Evolutionary conservation across 2,329 filamentous ascomycete genomes (phyloP), one percentile per base, ranked within the genome.

Genomic region (Exophiala aquamarina): DNA sequence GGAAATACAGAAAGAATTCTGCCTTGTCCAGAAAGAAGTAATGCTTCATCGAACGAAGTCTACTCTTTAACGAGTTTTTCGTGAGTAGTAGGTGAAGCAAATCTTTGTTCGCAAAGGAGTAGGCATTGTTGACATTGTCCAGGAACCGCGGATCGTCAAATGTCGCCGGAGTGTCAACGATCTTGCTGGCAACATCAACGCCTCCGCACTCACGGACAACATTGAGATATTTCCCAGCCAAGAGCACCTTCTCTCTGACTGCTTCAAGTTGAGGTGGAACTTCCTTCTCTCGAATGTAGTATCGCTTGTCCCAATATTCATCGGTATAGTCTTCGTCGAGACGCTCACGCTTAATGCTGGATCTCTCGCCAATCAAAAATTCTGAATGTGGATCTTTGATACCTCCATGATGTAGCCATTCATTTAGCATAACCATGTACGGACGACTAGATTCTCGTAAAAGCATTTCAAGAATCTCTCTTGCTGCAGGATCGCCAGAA

Each of bases 11-110:
- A 68, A 98, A 97, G 73, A 95, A 98, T 66, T 98, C 93, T 26
- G 93, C 96, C 7, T 91, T 87, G 60, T 97, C 92, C 53, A 98
- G 83, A 75, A 98, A 98, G 74, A 97, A 98, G 72, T 98, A 98
- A 69, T 98, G 93, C 66, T 98, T 98, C 31, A 98, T 75, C 11
- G 92, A 97, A 36, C 86, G 83, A 47, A 98, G 77, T 29, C 93
- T 82, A 20, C 88, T 86, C 1, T 92, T 91, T 4, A 98, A 79
- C 10, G 88, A 88, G 64, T 98, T 93, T 5, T 93, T 93, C 1
- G 92, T 97, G 32, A 98, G 77, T 2, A 98, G 82, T 0, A 98
- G 78, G 50, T 90, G 86, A 70, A 98, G 84, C 17, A 98, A 77
- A 6, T 92, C 95, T 48, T 91, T 87, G 68, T 98, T 98, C 44